phyloP scores from a whole-genome alignment of 306 rosid species.

The Trifolium dubium region DNA sequence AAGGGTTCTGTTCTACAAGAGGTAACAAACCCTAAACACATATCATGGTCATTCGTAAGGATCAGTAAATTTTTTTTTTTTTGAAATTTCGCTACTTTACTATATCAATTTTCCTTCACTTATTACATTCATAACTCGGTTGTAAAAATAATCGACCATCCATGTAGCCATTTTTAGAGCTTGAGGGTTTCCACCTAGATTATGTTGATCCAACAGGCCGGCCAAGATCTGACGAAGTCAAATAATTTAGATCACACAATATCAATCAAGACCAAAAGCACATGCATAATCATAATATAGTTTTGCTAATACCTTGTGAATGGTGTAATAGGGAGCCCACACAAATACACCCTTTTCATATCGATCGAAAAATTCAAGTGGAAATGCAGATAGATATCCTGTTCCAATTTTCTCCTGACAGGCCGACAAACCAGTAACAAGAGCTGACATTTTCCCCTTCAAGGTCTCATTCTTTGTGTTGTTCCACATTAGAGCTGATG shows the following conservation, averaged over 20 bases:
- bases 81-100: too few species aligned
- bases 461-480: constrained; percentile 64
- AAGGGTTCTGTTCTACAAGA: too few species aligned
- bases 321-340: constrained; percentile 99
- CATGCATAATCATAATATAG: constrained; percentile 19
- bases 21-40: too few species aligned
- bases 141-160: constrained; percentile 93
- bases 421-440: constrained; percentile 57
- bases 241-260: constrained; percentile 17
- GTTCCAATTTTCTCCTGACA: constrained; percentile 80
- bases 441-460: constrained; percentile 62
- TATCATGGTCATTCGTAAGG: too few species aligned
- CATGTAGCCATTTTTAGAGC: constrained; percentile 69
- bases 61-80: too few species aligned
- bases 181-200: constrained; percentile 58
- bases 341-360: constrained; percentile 58
- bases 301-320: constrained; percentile 77
- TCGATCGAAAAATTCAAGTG: constrained; percentile 71
- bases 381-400: constrained; percentile 95
- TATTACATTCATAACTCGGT: constrained; percentile 80
- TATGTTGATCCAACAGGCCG: constrained; percentile 87
- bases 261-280: constrained; percentile 19
- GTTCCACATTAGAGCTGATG: constrained; percentile 88
- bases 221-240: constrained; percentile 68
- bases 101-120: too few species aligned